Evolutionary conservation across 1,284 basidiomycete species (phyloP), one percentile per base, ranked within the genome.

Genomic region (Microbotryum lychnidis-dioicae): DNA sequence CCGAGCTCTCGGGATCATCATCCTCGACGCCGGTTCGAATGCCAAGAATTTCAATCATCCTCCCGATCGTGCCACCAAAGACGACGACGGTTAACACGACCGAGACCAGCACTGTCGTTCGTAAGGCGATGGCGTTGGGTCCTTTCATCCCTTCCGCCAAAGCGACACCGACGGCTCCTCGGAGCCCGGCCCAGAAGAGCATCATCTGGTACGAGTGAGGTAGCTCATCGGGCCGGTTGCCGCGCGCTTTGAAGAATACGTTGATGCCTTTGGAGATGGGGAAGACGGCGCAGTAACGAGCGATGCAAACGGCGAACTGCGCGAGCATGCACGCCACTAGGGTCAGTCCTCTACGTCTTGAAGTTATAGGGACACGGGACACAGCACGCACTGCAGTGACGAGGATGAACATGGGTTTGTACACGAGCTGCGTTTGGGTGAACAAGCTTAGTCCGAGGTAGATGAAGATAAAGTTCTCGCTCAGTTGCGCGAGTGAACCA

Each of bases 381-480:
- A 2, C 50, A 18, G 5, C 33, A 75, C 79, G 59, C 56, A 80
- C 79, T 1, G 87, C 87, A 3, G 90, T 87, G 73, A 96, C 87
- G 58, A 85, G 79, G 75, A 98, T 96, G 78, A 98, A 96, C 9
- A 98, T 77, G 0, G 94, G 94, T 76, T 97, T 97, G 77, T 97
- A 89, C 69, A 96, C 84, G 82, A 77, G 86, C 82, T 87, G 67
- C 80, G 87, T 77, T 82, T 89, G 68, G 75, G 94, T 98, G 80
- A 98, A 99, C 20, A 98, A 82, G 51, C 89, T 89, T 68, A 98
- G 82, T 25, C 96, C 96, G 66, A 99, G 87, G 76, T 98, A 98
- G 73, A 99, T 93, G 79, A 99, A 99, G 77, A 99, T 97, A 75
- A 98, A 99, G 76, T 98, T 98, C 78, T 99, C 96, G 27, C 90